phyloP scores from a whole-genome alignment of 345 rosid species.

The Punica granatum region DNA sequence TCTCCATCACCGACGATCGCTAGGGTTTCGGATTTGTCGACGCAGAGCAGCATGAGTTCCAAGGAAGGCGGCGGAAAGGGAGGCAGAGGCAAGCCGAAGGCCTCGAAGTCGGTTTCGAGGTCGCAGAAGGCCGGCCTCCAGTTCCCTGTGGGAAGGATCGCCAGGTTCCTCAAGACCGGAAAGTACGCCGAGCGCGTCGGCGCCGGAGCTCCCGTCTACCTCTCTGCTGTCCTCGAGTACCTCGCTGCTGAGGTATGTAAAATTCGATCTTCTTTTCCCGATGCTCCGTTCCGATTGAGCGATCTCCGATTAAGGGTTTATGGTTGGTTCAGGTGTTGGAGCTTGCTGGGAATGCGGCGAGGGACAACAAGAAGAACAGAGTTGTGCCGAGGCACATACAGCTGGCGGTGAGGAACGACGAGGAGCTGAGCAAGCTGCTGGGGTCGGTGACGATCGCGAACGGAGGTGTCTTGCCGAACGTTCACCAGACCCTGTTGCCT shows the following conservation, averaged over 20 bases:
- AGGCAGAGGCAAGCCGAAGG: slow-evolving; percentile 64
- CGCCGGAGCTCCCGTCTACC: slow-evolving; percentile 73
- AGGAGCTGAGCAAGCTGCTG: slow-evolving; percentile 15
- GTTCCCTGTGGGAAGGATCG: slow-evolving; percentile 73
- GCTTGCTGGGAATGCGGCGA: slow-evolving; percentile 13
- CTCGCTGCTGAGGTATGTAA: slow-evolving; percentile 62
- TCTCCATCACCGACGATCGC: not conserved
- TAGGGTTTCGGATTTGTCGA: not conserved
- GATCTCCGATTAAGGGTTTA: not conserved
- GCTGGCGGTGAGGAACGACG: slow-evolving; percentile 15
- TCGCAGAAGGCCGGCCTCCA: slow-evolving; percentile 71
- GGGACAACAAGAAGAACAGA: slow-evolving; percentile 17
- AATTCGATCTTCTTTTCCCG: not conserved
- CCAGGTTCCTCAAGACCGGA: slow-evolving; percentile 65
- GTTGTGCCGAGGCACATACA: slow-evolving; percentile 15
- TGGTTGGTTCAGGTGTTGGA: slow-evolving; percentile 5
- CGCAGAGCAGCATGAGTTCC: not conserved
- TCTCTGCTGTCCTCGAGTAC: slow-evolving; percentile 70
- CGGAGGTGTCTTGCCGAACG: slow-evolving; percentile 13
- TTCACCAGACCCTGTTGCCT: slow-evolving; percentile 12
- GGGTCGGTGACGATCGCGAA: slow-evolving; percentile 15
- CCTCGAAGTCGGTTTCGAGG: slow-evolving; percentile 55
- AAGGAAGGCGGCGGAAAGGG: slow-evolving; percentile 44
- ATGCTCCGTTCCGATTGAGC: not conserved
- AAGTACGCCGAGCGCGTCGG: slow-evolving; percentile 78